A percentile compares a stretch with the other conserved stretches of the same genome.
Evolutionary conservation across 495 filamentous ascomycete species (phyloP).

Genomic region (Gamarada debralockiae): DNA sequence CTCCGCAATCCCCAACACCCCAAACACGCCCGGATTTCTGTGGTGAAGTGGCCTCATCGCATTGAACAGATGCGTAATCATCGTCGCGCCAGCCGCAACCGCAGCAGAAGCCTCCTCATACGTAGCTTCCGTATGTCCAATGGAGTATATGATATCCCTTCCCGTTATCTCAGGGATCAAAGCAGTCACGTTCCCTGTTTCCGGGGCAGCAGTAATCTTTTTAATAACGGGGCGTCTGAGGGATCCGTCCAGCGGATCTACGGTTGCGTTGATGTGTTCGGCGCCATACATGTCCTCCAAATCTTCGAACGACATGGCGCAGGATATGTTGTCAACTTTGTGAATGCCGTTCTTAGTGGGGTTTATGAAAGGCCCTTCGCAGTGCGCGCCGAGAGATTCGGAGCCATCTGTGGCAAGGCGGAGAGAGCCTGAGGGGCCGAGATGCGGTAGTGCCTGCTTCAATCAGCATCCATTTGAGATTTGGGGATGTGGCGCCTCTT

Average conservation of each 20-base stretch:
- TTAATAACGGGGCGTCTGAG: conserved; percentile 41
- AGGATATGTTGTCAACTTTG: conserved; percentile 59
- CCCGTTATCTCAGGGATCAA: conserved; percentile 57
- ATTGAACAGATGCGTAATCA: conserved; percentile 90
- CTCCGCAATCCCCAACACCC: conserved; percentile 55
- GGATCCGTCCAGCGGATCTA: conserved; percentile 16
- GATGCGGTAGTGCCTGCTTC: conserved; percentile 61
- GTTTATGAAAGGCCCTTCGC: conserved; percentile 80
- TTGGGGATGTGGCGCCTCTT: background rate
- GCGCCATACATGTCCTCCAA: conserved; percentile 67
- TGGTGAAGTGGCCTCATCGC: conserved; percentile 84
- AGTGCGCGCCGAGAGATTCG: conserved; percentile 79
- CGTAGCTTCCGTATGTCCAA: conserved; percentile 79
- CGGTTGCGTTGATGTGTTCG: conserved; percentile 46
- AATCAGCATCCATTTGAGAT: background rate
- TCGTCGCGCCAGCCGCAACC: conserved; percentile 65
- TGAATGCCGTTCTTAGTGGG: conserved; percentile 70
- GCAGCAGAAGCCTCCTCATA: conserved; percentile 69
- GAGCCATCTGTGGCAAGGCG: conserved; percentile 58
- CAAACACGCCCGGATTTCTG: conserved; percentile 81
- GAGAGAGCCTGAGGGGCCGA: conserved; percentile 59
- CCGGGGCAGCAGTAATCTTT: conserved; percentile 79
- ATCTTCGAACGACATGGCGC: conserved; percentile 48
- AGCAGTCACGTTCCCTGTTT: conserved; percentile 58
- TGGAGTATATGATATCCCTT: conserved; percentile 63